phyloP scores from a whole-genome alignment of 371 early-diverging fungal species.

The Mortierella sp. region DNA sequence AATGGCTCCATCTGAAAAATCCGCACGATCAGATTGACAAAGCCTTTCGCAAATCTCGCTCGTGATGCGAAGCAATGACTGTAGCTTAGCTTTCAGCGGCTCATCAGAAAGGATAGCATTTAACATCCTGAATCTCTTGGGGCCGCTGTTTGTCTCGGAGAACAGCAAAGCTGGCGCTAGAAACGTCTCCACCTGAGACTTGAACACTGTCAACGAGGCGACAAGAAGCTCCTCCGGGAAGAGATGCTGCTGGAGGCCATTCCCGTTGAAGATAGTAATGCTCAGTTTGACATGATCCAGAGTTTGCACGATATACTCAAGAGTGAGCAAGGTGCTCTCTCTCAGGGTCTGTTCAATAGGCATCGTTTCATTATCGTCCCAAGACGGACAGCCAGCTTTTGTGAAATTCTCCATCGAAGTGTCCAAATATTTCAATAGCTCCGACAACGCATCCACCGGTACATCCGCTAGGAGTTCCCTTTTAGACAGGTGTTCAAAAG shows the following conservation, averaged over 20 bases:
- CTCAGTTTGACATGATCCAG: constrained; percentile 30
- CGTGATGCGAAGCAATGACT: constrained; percentile 20
- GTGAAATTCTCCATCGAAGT: constrained; percentile 12
- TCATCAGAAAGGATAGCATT: constrained; percentile 5
- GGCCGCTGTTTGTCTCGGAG: constrained; percentile 12
- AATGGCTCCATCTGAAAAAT: constrained; percentile 34
- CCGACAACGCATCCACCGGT: constrained; percentile 18
- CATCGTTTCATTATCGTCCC: background rate
- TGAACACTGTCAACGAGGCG: constrained; percentile 24
- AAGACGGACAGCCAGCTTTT: background rate
- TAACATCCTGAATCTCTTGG: background rate
- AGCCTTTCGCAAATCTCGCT: constrained; percentile 29
- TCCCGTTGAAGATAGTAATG: constrained; percentile 18
- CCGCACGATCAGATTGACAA: constrained; percentile 6
- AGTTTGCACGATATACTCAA: constrained; percentile 5
- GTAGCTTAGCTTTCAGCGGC: constrained; percentile 10
- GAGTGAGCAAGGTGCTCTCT: background rate
- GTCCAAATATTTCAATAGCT: constrained; percentile 32
- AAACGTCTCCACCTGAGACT: constrained; percentile 23
- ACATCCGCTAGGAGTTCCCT: constrained; percentile 11
- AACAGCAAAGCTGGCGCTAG: constrained; percentile 34
- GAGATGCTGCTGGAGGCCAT: constrained; percentile 26
- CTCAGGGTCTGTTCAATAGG: background rate
- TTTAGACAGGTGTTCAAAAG: constrained; percentile 12
- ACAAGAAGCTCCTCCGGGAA: constrained; percentile 45